Conservation (phyloP, 805 yeast species). For the Ogataea wickerhamii region DNA sequence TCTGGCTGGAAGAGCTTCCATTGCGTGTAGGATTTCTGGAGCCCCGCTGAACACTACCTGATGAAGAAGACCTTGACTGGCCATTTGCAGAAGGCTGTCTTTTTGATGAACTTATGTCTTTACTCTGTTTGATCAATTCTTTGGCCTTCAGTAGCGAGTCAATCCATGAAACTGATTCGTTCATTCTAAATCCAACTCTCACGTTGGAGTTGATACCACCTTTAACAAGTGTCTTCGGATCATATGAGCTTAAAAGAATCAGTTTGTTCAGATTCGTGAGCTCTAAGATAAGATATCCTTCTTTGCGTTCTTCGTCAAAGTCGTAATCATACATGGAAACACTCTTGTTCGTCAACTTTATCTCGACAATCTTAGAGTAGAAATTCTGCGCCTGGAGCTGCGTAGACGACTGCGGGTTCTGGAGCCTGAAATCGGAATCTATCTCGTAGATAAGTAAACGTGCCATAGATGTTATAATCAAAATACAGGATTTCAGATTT, state of each 20-base stretch:
- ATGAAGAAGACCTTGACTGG: not conserved
- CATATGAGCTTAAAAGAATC: constrained; percentile 50
- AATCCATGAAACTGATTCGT: constrained; percentile 58
- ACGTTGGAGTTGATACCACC: constrained; percentile 34
- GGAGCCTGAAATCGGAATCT: constrained; percentile 28
- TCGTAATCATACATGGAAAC: constrained; percentile 81
- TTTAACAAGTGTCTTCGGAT: constrained; percentile 29
- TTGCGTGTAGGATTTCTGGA: not conserved
- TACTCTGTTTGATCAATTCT: constrained; percentile 42
- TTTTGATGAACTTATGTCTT: constrained; percentile 4
- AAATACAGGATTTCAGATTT: constrained; percentile 32
- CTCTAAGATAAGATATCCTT: constrained; percentile 65
- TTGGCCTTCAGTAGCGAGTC: constrained; percentile 66
- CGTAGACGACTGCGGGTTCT: constrained; percentile 30
- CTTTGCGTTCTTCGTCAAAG: constrained; percentile 54
- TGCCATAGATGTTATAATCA: constrained; percentile 35
- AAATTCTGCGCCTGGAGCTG: constrained; percentile 42
- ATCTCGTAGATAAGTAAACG: constrained; percentile 34
- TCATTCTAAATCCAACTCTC: constrained; percentile 39
- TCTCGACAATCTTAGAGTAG: constrained; percentile 34
- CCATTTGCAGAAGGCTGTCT: constrained; percentile 3
- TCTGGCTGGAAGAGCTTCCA: constrained; percentile 2
- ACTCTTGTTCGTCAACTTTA: constrained; percentile 45
- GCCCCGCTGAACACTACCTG: not conserved
- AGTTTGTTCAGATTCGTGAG: constrained; percentile 53